Conservation (phyloP, 352 stramenopile genomes). For the Hyaloperonospora arabidopsidis region DNA sequence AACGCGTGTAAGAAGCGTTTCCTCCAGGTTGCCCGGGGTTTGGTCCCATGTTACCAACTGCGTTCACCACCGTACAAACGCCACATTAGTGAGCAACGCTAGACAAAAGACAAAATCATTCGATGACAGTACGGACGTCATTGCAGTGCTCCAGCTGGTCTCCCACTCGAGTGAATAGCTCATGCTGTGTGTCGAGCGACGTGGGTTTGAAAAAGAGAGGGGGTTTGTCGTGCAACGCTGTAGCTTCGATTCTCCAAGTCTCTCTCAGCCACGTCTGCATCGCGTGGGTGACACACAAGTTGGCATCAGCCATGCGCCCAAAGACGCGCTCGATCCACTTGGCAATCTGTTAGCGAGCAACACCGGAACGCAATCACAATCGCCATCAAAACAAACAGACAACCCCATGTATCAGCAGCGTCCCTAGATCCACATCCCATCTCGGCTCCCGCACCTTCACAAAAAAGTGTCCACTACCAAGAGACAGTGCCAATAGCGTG, state of each 20-base stretch:
- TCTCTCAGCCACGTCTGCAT: conserved; percentile 92
- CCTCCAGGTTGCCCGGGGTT: conserved; percentile 26
- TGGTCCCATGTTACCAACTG: conserved; percentile 35
- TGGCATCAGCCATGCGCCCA: conserved; percentile 86
- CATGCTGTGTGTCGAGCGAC: conserved; percentile 77
- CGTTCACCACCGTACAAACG: neutral
- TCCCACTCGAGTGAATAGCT: conserved; percentile 82
- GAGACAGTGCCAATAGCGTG: conserved; percentile 90
- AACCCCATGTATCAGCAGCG: neutral
- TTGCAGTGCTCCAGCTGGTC: conserved; percentile 64
- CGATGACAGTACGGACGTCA: conserved; percentile 33
- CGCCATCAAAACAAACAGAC: conserved; percentile 1
- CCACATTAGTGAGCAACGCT: neutral
- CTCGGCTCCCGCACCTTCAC: conserved; percentile 48
- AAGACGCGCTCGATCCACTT: conserved; percentile 84
- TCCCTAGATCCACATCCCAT: neutral
- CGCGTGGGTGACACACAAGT: conserved; percentile 94
- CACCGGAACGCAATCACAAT: neutral
- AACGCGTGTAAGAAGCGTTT: conserved; percentile 59
- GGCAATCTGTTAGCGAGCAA: conserved; percentile 39
- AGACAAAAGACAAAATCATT: neutral
- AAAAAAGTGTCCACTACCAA: conserved; percentile 48
- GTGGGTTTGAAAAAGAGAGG: conserved; percentile 90
- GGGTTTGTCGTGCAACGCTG: conserved; percentile 92
- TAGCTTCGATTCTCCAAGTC: conserved; percentile 86